Base-by-base conservation (phyloP, 2,329 filamentous ascomycete species). In the Cladosporium sp. region DNA sequence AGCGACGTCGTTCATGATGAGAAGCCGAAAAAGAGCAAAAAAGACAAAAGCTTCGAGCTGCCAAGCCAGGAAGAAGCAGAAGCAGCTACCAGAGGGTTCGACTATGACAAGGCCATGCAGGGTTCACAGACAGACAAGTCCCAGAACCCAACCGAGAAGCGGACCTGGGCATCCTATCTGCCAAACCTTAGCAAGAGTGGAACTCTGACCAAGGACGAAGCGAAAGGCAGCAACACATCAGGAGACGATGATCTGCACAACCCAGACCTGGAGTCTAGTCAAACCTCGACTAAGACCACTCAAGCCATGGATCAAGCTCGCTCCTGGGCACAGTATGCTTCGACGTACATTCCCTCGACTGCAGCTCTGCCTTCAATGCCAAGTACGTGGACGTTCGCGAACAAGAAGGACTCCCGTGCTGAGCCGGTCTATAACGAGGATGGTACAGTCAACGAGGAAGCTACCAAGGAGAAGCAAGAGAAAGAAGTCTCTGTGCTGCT, bases 401-500 rank as follows among this genome's bases (percentile, higher is more conserved):
- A 68, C 45, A 65, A 67, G 56, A 68, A 69, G 45, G 67, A 71
- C 36, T 59, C 62, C 17, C 68, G 73, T 19, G 62, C 66, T 25
- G 65, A 69, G 48, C 67, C 71, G n/a, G 70, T 71, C 39, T 72
- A 66, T 50, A 71, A 71, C 56, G 64, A 69, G 59, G 70, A 72
- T 54, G 71, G 70, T 52, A 71, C 62, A 9, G 59, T 72, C 62
- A 63, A 71, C 56, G 68, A 73, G 49, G 74, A 75, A 56, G 69
- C 66, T 42, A 71, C 71, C 20, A 67, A 67, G 25, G 71, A 80
- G 59, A 78, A 82, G 64, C 85, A 91, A 67, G 78, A 86, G 60
- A 78, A 84, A 56, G 94, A 97, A 65, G 83, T 97, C 59, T 84
- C 83, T 37, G 81, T 83, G 28, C 84, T 96, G 20, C 86, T 99